Conservation (phyloP, 331 rosid species). For the Stylosanthes scabra region DNA sequence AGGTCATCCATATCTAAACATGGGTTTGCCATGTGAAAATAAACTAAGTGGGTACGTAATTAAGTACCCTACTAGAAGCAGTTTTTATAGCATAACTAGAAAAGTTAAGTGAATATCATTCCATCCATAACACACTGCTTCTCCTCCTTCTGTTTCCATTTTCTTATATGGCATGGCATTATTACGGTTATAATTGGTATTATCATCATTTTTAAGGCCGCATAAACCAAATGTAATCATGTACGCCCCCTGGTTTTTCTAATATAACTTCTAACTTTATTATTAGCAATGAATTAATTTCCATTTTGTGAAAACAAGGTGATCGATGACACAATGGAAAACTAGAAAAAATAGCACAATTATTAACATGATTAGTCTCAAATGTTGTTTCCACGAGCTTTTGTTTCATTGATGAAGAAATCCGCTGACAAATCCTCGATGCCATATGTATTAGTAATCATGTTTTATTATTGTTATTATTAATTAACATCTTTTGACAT, state of each 20-base stretch:
- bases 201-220: slow-evolving; percentile 17
- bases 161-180: slow-evolving; percentile 8
- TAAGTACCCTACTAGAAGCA: not conserved
- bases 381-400: slow-evolving; percentile 32
- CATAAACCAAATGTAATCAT: slow-evolving; percentile 39
- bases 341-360: slow-evolving; percentile 31
- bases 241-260: slow-evolving; percentile 15
- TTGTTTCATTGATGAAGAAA: slow-evolving; percentile 29
- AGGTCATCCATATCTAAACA: slow-evolving; percentile 15
- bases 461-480: not conserved
- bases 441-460: not conserved
- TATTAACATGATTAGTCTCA: too few species aligned
- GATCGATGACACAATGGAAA: slow-evolving; percentile 31
- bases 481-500: slow-evolving; percentile 18
- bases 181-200: slow-evolving; percentile 35
- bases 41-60: not conserved
- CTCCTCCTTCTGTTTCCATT: not conserved
- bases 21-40: slow-evolving; percentile 11
- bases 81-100: slow-evolving; percentile 10
- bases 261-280: not conserved
- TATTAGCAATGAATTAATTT: not conserved
- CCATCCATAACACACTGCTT: not conserved
- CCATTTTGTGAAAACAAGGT: slow-evolving; percentile 35
- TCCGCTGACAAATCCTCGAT: slow-evolving; percentile 20
- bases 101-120: too few species aligned